Evolutionary conservation across 176 grass and related monocot species (phyloP), one percentile per base, ranked within the genome.

Genomic region (Avena eriantha): DNA sequence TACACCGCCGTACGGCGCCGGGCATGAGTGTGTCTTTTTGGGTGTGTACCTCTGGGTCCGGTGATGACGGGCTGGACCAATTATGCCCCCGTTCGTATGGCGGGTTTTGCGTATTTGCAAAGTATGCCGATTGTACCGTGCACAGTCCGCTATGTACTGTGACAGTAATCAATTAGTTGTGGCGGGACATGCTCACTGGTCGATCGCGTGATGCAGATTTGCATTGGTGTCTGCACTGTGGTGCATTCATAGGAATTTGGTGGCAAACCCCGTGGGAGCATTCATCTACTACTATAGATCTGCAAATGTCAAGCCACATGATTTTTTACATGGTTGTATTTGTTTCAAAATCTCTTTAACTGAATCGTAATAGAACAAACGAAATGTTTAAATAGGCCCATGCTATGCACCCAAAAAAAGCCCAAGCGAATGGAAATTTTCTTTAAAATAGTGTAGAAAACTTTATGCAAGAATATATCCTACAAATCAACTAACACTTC

Each of bases 11-110:
- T 54, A 79, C 87, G 82, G 70, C 87, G 82, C 22, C 22, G 34
- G 34, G 16, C 35, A 85, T 89, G 87, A 65, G 87, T 88, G 45
- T 89, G 87, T 89, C 87, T 71, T 59, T 29, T 66, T 17, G 21
- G 63, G 29, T 49, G 4, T 15, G 50, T 41, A 79, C 43, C 41
- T 73, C 69, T 46, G n/a, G 19, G 21, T 3, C 7, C 19, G 13
- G 18, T 50, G 45, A 80, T 89, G 41, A 84, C 72, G 87, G 43
- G 26, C 21, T 61, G 63, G 17, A 9, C 41, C 33, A 54, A 36
- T 41, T 67, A 43, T 11, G 69, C 21, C 45, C 43, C 3, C 31
- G 16, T 29, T 39, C 72, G 53, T 65, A 87, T 75, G 58, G n/a
- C 47, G 19, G 36, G 74, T 87, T 87, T 82, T 66, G 86, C 86